Evolutionary conservation across 345 rosid species (phyloP), one percentile per base, ranked within the genome.

Genomic region (Euphorbia pulcherrima): DNA sequence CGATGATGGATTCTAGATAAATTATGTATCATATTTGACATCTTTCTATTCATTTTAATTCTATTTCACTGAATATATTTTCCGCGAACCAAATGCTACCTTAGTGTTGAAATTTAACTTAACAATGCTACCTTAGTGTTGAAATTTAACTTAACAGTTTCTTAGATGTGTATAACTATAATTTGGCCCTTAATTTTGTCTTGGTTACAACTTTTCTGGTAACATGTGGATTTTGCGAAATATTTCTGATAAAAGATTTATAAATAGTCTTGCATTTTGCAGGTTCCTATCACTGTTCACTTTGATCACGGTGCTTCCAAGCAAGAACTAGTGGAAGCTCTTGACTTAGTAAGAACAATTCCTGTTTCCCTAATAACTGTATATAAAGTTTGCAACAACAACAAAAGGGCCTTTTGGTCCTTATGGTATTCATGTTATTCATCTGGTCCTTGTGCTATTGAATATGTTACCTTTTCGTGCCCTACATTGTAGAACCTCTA

Each of bases 251-350:
- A 6, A 30, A 35, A 30, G 46, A 59, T 59, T 2, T 8, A 54
- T 33, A 7, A 20, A 14, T 20, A 65, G 1, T 46, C 70, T 20
- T 72, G 44, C 69, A 29, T 76, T 39, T 44, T 68, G 76, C 90
- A 93, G 98, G 98, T 90, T 74, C 97, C 98, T 1, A 81, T 93
- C 69, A 83, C 94, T 4, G 90, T 93, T 54, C 98, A 93, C 81
- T 90, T 90, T 77, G 98, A 93, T 77, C 98, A 93, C 72, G 98
- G 96, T 76, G 77, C 88, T 71, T 81, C 85, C 28, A 93, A 86
- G 87, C 78, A 81, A 69, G 98, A 93, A 72, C 87, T 93, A 23
- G 69, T 90, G 72, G 85, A 87, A 82, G 86, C 92, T 70, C 78
- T 93, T 68, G 90, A 87, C 65, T 76, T 85, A 82, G 98, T 93